These are phyloP conservation scores for Debaryomycetaceae sp. DNA, from an alignment of 1,139 yeast species.

Conservation along the genomic window DNA sequence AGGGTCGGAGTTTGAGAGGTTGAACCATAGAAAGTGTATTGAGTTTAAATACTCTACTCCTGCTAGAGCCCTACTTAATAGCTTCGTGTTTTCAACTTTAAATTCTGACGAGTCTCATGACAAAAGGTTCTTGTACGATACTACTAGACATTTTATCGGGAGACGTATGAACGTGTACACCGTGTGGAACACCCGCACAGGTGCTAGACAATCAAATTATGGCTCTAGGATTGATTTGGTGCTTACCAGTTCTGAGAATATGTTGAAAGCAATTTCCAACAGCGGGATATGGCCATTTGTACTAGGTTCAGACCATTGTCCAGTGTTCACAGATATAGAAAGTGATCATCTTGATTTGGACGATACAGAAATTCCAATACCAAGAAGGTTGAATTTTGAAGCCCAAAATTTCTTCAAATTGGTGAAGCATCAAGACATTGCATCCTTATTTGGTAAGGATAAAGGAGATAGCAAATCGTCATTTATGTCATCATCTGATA, in stretches of 20 bases:
- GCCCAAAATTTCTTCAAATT: constrained; percentile 53
- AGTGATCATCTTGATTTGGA: constrained; percentile 1
- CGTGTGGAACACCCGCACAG: constrained; percentile 84
- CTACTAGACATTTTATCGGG: constrained; percentile 59
- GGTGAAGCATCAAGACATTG: constrained; percentile 47
- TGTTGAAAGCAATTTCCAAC: constrained; percentile 29
- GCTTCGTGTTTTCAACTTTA: constrained; percentile 22
- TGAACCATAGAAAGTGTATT: constrained; percentile 34
- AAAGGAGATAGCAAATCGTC: not conserved
- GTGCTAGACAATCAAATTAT: constrained; percentile 76
- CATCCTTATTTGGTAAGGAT: constrained; percentile 42
- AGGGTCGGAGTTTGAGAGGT: constrained; percentile 39
- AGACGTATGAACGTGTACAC: constrained; percentile 69
- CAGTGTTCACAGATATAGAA: constrained; percentile 69
- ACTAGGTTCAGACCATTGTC: constrained; percentile 94
- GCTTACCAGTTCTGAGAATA: constrained; percentile 37
- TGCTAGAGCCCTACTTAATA: constrained; percentile 44
- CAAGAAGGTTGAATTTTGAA: constrained; percentile 44
- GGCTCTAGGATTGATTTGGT: constrained; percentile 89
- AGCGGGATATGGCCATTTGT: constrained; percentile 70
- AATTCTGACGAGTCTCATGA: constrained; percentile 5
- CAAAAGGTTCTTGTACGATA: constrained; percentile 51
- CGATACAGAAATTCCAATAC: not conserved
- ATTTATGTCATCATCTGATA: not conserved
- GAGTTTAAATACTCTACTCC: constrained; percentile 40